Percentiles rank a stretch among this genome's conserved stretches.
These are phyloP conservation scores for Colletotrichum cuscutae DNA, from an alignment of 2,329 filamentous ascomycete species.

Conservation along the genomic window DNA sequence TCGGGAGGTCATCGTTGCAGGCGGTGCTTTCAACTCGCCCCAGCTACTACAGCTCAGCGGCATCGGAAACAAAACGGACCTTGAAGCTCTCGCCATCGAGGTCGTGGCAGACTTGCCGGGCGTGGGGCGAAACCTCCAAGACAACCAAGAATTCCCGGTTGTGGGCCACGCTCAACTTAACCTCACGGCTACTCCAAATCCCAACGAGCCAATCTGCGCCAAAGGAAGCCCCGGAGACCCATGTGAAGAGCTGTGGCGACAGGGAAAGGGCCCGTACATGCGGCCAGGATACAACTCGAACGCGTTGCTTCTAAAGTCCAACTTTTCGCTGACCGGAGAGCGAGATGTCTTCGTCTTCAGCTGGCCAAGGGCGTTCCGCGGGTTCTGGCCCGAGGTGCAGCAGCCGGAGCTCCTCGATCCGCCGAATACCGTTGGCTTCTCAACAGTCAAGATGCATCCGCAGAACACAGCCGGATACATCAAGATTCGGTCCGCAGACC, in stretches of 20 bases:
- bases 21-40: slow-evolving; percentile 57
- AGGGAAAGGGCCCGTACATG: slow-evolving; percentile 44
- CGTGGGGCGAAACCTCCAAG: slow-evolving; percentile 67
- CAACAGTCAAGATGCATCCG: slow-evolving; percentile 43
- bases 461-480: slow-evolving; percentile 71
- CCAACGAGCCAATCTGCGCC: slow-evolving; percentile 39
- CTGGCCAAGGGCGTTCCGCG: slow-evolving; percentile 59
- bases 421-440: slow-evolving; percentile 11
- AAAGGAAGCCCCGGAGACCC: slow-evolving; percentile 46
- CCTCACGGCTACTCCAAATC: slow-evolving; percentile 40
- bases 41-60: slow-evolving; percentile 57
- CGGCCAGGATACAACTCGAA: slow-evolving; percentile 8
- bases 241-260: slow-evolving; percentile 48
- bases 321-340: slow-evolving; percentile 48
- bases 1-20: slow-evolving; percentile 59
- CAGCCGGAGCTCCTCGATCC: slow-evolving; percentile 11
- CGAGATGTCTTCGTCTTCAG: slow-evolving; percentile 67
- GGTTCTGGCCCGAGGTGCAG: slow-evolving; percentile 18
- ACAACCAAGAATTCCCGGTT: slow-evolving; percentile 53
- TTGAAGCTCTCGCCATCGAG: slow-evolving; percentile 57
- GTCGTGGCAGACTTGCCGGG: slow-evolving; percentile 67
- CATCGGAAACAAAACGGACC: slow-evolving; percentile 51
- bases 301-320: not conserved
- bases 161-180: slow-evolving; percentile 37
- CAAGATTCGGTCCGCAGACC: slow-evolving; percentile 67